Conservation (phyloP, 139 green algal genomes). For the Picochlorum sp. region DNA sequence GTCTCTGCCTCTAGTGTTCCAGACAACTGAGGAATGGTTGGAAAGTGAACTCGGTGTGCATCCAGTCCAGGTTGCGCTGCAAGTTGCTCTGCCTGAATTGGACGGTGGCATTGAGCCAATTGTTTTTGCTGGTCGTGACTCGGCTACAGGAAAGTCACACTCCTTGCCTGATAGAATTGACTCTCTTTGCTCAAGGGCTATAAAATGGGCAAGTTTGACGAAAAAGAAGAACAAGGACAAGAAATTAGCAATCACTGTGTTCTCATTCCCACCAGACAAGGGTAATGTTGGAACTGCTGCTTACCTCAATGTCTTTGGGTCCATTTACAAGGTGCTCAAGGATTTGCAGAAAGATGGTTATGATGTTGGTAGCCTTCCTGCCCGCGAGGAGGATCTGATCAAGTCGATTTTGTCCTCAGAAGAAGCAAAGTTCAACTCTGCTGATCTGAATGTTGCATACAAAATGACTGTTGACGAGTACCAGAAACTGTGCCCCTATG, state of each 20-base stretch:
- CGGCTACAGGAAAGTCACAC: constrained; percentile 93
- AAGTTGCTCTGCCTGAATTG: constrained; percentile 98
- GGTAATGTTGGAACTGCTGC: constrained; percentile 97
- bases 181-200: constrained; percentile 67
- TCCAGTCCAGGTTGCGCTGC: constrained; percentile 92
- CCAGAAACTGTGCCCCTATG: constrained; percentile 81
- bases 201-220: constrained; percentile 91
- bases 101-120: constrained; percentile 97
- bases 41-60: constrained; percentile 93
- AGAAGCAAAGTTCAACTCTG: constrained; percentile 89
- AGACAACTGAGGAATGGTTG: constrained; percentile 99
- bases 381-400: constrained; percentile 70
- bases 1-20: constrained; percentile 95
- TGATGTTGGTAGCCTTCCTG: constrained; percentile 76
- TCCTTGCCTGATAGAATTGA: constrained; percentile 92
- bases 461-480: constrained; percentile 85
- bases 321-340: constrained; percentile 82
- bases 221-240: constrained; percentile 90
- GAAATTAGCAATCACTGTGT: constrained; percentile 95
- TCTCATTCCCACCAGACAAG: constrained; percentile 99
- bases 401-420: constrained; percentile 47
- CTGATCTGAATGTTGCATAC: constrained; percentile 96
- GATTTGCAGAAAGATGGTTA: constrained; percentile 85
- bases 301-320: constrained; percentile 99
- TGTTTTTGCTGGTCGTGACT: constrained; percentile 94